phyloP scores from a whole-genome alignment of 768 basidiomycete species.

The Termitomyces bulborhizus region DNA sequence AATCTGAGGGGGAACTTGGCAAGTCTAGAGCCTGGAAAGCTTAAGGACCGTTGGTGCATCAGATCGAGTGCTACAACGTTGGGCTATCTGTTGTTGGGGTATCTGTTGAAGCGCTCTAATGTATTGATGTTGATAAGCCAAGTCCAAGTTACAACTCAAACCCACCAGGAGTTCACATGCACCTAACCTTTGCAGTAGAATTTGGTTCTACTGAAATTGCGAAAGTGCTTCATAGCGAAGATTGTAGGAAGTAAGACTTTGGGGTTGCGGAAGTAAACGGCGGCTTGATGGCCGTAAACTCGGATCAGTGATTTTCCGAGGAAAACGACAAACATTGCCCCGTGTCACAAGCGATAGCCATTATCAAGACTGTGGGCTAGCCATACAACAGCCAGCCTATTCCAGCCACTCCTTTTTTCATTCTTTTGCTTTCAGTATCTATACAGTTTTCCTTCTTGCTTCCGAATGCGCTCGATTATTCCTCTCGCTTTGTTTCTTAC shows the following conservation, averaged over 20 bases:
- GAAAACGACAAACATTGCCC: neutral
- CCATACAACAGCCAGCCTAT: constrained; percentile 4
- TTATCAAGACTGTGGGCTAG: constrained; percentile 1
- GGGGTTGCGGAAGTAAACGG: neutral
- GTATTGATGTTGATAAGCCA: too few relatives aligned
- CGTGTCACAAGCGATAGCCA: constrained; percentile 1
- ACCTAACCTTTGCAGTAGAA: neutral
- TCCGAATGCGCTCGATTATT: constrained; percentile 34
- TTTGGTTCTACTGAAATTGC: neutral
- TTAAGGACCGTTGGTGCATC: neutral
- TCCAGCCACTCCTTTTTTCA: constrained; percentile 13
- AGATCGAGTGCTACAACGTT: neutral
- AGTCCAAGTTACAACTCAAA: too few relatives aligned
- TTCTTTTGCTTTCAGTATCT: constrained; percentile 16
- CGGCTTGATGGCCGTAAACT: neutral
- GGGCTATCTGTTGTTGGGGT: too few relatives aligned
- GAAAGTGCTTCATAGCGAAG: neutral
- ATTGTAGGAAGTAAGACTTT: neutral
- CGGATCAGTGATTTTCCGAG: neutral
- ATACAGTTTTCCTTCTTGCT: constrained; percentile 14
- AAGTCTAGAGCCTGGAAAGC: neutral
- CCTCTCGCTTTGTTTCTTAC: constrained; percentile 36
- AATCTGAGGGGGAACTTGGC: neutral
- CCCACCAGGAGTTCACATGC: neutral
- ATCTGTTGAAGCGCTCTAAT: neutral